phyloP scores from a whole-genome alignment of 129 eudicot species.

The Centella asiatica region DNA sequence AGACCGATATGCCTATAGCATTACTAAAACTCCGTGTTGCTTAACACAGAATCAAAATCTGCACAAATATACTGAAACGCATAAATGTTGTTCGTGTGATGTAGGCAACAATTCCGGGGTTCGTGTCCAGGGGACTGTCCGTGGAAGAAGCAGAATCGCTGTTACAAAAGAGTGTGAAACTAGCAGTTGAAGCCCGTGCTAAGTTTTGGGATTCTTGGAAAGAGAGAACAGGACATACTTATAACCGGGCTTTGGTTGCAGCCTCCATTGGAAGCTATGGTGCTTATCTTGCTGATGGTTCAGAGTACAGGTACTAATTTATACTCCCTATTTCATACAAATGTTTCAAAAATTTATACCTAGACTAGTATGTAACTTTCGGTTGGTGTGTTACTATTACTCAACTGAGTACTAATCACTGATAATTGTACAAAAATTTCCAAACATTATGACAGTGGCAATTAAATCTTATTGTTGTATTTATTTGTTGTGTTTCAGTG shows the following conservation, averaged over 20 bases:
- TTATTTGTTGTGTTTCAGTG: slow-evolving; percentile 36
- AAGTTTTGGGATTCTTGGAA: slow-evolving; percentile 48
- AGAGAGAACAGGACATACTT: slow-evolving; percentile 20
- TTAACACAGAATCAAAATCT: no score
- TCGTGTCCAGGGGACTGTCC: slow-evolving; percentile 66
- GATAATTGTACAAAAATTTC: no score
- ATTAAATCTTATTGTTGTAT: not conserved
- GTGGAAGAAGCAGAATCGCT: slow-evolving; percentile 60
- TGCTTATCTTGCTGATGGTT: slow-evolving; percentile 97
- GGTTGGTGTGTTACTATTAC: no score
- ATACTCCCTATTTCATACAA: not conserved
- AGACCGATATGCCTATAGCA: no score
- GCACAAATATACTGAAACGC: no score
- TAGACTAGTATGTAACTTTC: no score
- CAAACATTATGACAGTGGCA: not conserved
- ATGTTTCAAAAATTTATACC: not conserved
- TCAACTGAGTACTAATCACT: not conserved
- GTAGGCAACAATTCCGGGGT: slow-evolving; percentile 87
- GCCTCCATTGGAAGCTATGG: slow-evolving; percentile 97
- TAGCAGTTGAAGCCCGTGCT: slow-evolving; percentile 64
- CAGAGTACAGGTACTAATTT: slow-evolving; percentile 68
- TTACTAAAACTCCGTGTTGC: no score
- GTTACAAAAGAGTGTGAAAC: slow-evolving; percentile 52
- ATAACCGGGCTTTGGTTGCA: slow-evolving; percentile 77
- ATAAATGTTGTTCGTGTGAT: not conserved